Base-by-base conservation (phyloP, 176 grass and related monocot species). In the Triticum timopheevii region DNA sequence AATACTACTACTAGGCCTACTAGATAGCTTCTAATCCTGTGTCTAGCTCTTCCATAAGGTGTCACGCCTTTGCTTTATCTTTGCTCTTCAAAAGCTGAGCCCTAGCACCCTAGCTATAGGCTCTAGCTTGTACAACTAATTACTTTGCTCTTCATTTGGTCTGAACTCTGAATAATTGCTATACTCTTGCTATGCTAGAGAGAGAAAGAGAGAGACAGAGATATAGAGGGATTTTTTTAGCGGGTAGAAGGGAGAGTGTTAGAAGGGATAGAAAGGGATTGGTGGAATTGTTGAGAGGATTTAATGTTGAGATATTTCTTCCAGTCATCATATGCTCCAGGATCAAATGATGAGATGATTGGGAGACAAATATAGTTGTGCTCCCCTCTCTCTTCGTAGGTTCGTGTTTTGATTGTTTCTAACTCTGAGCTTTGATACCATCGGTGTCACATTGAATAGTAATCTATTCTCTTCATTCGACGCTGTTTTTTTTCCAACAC, bases 41-140 rank as follows among this genome's bases (percentile, higher is more conserved):
- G 39, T 75, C 73, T 76, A 52, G 44, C 73, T 79, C 61, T 72
- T 85, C 50, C 64, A 72, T 88, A 88, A 82, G 90, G 82, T 66
- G 72, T 82, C 38, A 65, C 50, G 24, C 83, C 86, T 88, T 82
- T 78, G 82, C 90, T 88, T 92, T 92, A 71, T 27, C 86, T 92
- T 91, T 90, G 74, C 38, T 78, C 73, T 90, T 88, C 86, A 92
- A 92, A 92, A 92, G 86, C 82, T 92, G 90, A 92, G 86, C 90
- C 86, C 90, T 91, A 91, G 59, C 5, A 25, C 13, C 34, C 66
- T 82, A 85, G 66, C 81, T 62, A 44, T 74, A n/a, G 44, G 15
- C 73, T 76, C 44, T 58, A 42, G 61, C 76, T 31, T 10, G 44
- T 79, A 74, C 56, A 59, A 59, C 50, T 44, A 77, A 56, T 78